Percentiles rank a stretch among this genome's conserved stretches.
phyloP scores from a whole-genome alignment of 2,329 filamentous ascomycete genomes.

The Rachicladosporium sp. region DNA sequence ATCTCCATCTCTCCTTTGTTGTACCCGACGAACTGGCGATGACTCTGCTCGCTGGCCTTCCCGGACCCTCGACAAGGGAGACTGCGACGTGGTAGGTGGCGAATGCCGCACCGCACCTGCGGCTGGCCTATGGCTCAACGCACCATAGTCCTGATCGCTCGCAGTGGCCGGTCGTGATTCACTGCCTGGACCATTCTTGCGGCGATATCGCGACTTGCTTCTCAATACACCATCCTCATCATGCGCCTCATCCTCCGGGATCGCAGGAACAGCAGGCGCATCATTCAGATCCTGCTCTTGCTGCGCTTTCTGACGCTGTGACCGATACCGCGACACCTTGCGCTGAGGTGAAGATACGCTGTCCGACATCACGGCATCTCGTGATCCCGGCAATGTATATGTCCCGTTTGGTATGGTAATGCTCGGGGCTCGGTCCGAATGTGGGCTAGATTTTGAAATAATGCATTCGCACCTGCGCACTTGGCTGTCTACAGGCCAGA shows the following conservation, averaged over 20 bases:
- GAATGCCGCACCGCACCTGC: background rate
- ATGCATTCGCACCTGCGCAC: too few relatives aligned
- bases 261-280: constrained; percentile 1
- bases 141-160: background rate
- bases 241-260: constrained; percentile 4
- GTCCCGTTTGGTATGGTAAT: too few relatives aligned
- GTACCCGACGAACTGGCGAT: constrained; percentile 1
- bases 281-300: constrained; percentile 5
- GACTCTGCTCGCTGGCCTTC: background rate
- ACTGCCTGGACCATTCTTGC: constrained; percentile 9
- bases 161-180: too few relatives aligned
- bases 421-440: too few relatives aligned
- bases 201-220: constrained; percentile 21
- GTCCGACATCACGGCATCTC: constrained; percentile 7
- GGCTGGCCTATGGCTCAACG: constrained; percentile 5
- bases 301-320: constrained; percentile 31
- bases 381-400: too few relatives aligned
- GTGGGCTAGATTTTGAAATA: too few relatives aligned
- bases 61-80: background rate
- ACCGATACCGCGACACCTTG: constrained; percentile 48
- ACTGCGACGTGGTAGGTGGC: constrained; percentile 2
- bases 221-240: constrained; percentile 12
- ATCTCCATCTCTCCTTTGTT: too few relatives aligned
- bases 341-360: constrained; percentile 4
- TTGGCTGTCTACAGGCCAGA: too few relatives aligned